Conservation (phyloP, 805 yeast species). For the Ogataea trehalophila region DNA sequence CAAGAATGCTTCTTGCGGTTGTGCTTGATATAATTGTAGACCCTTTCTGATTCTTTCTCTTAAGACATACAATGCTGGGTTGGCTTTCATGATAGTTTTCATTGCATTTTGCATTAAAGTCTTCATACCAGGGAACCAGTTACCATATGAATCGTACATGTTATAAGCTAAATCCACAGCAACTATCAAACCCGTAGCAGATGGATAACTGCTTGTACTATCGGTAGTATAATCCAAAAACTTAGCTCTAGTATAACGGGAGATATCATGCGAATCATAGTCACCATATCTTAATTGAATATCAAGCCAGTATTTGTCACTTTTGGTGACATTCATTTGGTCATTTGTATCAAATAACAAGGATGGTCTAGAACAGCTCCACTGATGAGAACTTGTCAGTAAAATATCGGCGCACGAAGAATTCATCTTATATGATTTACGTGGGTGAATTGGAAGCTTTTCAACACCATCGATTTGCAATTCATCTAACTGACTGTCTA, state of each 20-base stretch:
- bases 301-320: slow-evolving; percentile 87
- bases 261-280: slow-evolving; percentile 94
- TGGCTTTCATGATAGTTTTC: slow-evolving; percentile 90
- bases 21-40: slow-evolving; percentile 86
- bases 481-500: slow-evolving; percentile 81
- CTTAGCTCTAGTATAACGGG: slow-evolving; percentile 89
- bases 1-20: slow-evolving; percentile 86
- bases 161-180: slow-evolving; percentile 93
- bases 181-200: slow-evolving; percentile 86
- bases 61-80: slow-evolving; percentile 86
- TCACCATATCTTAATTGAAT: slow-evolving; percentile 95
- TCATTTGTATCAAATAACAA: slow-evolving; percentile 70
- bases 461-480: slow-evolving; percentile 81
- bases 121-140: slow-evolving; percentile 95
- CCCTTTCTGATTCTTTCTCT: slow-evolving; percentile 95
- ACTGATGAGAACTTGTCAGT: slow-evolving; percentile 64
- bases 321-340: slow-evolving; percentile 47
- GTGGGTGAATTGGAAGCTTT: slow-evolving; percentile 91
- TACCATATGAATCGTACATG: slow-evolving; percentile 94
- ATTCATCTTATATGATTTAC: slow-evolving; percentile 96
- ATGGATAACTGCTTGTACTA: slow-evolving; percentile 78
- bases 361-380: slow-evolving; percentile 84
- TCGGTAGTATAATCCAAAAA: slow-evolving; percentile 91
- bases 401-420: slow-evolving; percentile 92
- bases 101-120: slow-evolving; percentile 85